Conservation (phyloP, 1,284 basidiomycete genomes). For the Mrakiaceae sp. region DNA sequence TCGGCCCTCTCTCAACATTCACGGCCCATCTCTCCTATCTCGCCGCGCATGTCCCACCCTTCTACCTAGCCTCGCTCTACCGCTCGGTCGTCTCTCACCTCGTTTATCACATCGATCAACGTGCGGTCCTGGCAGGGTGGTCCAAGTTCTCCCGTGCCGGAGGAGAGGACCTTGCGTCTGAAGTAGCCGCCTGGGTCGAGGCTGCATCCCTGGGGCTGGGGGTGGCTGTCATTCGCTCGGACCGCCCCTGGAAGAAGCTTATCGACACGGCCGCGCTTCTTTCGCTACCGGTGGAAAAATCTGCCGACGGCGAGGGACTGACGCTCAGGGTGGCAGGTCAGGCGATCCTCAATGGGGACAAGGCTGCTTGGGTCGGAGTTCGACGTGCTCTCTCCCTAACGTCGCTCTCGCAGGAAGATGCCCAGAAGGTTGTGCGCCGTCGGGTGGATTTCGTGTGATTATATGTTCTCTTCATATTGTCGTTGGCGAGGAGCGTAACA, state of each 20-base stretch:
- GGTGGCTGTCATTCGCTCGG: slow-evolving; percentile 38
- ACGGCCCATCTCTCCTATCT: slow-evolving; percentile 60
- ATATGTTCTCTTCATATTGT: too few relatives aligned
- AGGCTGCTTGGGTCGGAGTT: too few relatives aligned
- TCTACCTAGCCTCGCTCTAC: slow-evolving; percentile 46
- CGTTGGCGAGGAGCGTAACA: too few relatives aligned
- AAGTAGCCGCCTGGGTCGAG: slow-evolving; percentile 67
- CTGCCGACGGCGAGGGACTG: too few relatives aligned
- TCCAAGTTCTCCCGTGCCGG: slow-evolving; percentile 45
- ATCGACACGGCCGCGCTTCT: slow-evolving; percentile 56
- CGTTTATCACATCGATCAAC: slow-evolving; percentile 62
- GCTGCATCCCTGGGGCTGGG: slow-evolving; percentile 51
- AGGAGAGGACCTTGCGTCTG: slow-evolving; percentile 48
- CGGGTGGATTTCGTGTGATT: too few relatives aligned
- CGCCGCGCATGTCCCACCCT: slow-evolving; percentile 46
- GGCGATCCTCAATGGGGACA: too few relatives aligned
- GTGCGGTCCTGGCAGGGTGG: slow-evolving; percentile 67
- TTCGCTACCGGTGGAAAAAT: too few relatives aligned
- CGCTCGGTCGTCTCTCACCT: slow-evolving; percentile 54
- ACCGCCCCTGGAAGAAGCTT: slow-evolving; percentile 60
- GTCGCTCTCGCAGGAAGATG: too few relatives aligned
- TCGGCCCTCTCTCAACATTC: slow-evolving; percentile 57
- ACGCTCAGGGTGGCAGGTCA: too few relatives aligned
- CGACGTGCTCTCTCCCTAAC: too few relatives aligned
- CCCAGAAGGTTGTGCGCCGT: too few relatives aligned